Conservation (phyloP, 1,284 basidiomycete species). For the Apiotrichum sp. region DNA sequence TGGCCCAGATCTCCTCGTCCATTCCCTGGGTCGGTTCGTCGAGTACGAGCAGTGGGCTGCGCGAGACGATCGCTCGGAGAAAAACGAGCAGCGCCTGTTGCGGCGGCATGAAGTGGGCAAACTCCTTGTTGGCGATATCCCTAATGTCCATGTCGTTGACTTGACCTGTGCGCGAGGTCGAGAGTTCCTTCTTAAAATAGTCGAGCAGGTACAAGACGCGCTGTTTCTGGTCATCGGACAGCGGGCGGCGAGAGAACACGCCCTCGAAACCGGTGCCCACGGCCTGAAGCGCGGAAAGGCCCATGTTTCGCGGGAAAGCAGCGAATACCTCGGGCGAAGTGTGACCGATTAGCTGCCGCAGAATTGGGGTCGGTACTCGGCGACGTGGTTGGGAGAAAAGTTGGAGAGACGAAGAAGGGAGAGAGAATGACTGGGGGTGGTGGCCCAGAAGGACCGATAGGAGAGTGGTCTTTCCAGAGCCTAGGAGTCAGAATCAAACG, state of each 20-base stretch:
- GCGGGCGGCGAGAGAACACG: constrained; percentile 57
- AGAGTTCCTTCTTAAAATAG: constrained; percentile 48
- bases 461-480: constrained; percentile 92
- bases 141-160: constrained; percentile 2
- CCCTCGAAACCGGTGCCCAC: constrained; percentile 81
- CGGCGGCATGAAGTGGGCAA: constrained; percentile 59
- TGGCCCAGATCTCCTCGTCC: constrained; percentile 66
- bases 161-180: constrained; percentile 1
- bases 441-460: constrained; percentile 88
- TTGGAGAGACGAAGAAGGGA: constrained; percentile 52
- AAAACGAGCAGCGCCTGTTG: constrained; percentile 74
- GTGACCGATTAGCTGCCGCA: constrained; percentile 64
- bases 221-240: constrained; percentile 48
- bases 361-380: constrained; percentile 55
- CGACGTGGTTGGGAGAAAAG: constrained; percentile 68
- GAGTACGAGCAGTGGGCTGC: constrained; percentile 64
- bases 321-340: constrained; percentile 85
- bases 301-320: constrained; percentile 73
- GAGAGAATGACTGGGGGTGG: constrained; percentile 85
- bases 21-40: constrained; percentile 90
- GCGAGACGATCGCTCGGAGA: constrained; percentile 69
- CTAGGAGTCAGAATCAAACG: constrained; percentile 44
- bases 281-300: constrained; percentile 67
- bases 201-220: constrained; percentile 54
- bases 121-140: constrained; percentile 49